A percentile compares a stretch with the other conserved stretches of the same genome.
These are phyloP conservation scores for Chlorella ohadii DNA, from an alignment of 139 green algal species.

Conservation along the genomic window DNA sequence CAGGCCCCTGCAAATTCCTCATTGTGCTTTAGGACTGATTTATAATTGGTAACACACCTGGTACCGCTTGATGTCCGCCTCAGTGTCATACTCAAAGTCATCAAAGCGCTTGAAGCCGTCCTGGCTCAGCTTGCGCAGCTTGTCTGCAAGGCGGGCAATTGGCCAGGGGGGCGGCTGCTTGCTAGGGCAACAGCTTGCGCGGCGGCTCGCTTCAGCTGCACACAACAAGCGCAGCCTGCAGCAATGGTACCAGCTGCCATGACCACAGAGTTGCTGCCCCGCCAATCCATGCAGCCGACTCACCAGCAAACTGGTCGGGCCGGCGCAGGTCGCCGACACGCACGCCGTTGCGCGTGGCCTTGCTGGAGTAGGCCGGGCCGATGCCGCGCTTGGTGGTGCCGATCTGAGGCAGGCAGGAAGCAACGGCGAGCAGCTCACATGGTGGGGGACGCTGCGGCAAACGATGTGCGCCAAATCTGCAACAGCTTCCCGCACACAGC, in stretches of 20 bases:
- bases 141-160: conserved; percentile 41
- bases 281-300: neutral
- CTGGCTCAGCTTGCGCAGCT: conserved; percentile 74
- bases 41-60: neutral
- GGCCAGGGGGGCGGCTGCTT: no score
- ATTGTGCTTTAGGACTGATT: no score
- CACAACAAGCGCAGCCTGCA: no score
- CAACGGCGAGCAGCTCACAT: no score
- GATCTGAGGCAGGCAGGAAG: conserved; percentile 73
- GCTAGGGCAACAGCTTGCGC: no score
- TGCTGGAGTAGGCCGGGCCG: conserved; percentile 95
- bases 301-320: conserved; percentile 63
- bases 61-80: conserved; percentile 89
- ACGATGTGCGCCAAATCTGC: no score
- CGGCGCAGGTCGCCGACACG: conserved; percentile 90
- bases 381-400: conserved; percentile 99
- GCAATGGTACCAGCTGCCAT: no score
- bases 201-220: no score
- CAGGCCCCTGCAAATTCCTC: no score
- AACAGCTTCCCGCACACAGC: no score
- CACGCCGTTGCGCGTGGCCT: conserved; percentile 95
- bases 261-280: neutral
- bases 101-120: conserved; percentile 84
- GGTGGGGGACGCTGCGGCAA: neutral
- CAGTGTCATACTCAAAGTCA: conserved; percentile 84